phyloP scores from a whole-genome alignment of 108 stramenopile species.

The Fistulifera solaris region DNA sequence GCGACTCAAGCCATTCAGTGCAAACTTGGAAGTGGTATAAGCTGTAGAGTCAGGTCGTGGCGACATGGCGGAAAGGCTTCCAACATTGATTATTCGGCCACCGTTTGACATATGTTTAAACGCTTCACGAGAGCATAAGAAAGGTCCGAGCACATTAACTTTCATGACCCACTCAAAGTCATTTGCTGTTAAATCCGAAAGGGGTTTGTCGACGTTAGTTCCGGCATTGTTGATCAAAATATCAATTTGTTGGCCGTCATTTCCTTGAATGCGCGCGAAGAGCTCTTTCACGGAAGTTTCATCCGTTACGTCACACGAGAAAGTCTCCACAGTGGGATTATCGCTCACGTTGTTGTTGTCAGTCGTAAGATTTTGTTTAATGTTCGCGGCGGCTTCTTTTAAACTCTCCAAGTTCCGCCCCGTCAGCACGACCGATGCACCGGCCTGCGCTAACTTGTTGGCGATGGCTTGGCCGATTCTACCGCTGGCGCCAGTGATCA shows the following conservation, averaged over 20 bases:
- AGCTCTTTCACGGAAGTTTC: constrained; percentile 36
- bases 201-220: constrained; percentile 33
- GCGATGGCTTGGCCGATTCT: constrained; percentile 71
- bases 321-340: too few species aligned
- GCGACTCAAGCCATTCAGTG: constrained; percentile 57
- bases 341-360: neutral
- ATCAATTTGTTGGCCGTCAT: constrained; percentile 32
- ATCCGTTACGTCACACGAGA: constrained; percentile 42
- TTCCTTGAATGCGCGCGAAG: constrained; percentile 17
- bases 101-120: constrained; percentile 59
- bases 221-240: constrained; percentile 79
- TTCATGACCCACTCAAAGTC: constrained; percentile 51
- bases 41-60: constrained; percentile 65
- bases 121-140: constrained; percentile 55
- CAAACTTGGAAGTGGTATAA: constrained; percentile 75
- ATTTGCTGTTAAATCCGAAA: constrained; percentile 28
- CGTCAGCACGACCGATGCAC: constrained; percentile 44
- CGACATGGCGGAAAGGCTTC: constrained; percentile 47
- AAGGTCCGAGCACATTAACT: constrained; percentile 63
- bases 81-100: constrained; percentile 76
- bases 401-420: constrained; percentile 41
- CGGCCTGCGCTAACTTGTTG: constrained; percentile 28
- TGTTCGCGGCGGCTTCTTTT: constrained; percentile 28
- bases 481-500: constrained; percentile 61
- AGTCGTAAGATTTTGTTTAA: constrained; percentile 17